Conservation (phyloP, 371 early-diverging fungal genomes). For the Saksenaea vasiformis region DNA sequence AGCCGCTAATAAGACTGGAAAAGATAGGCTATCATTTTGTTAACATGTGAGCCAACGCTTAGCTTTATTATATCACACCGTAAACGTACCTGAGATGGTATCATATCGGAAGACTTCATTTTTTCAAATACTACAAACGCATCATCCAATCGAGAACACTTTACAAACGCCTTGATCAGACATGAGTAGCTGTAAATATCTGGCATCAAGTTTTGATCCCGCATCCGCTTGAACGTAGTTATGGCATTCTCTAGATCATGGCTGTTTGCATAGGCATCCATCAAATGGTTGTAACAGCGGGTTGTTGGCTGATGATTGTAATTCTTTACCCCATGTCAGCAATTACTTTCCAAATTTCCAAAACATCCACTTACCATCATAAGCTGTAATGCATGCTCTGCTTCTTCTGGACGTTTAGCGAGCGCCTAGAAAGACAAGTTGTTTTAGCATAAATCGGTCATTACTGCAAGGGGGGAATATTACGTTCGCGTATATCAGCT, state of each 20-base stretch:
- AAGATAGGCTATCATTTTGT: slow-evolving; percentile 56
- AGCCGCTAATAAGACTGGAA: slow-evolving; percentile 82
- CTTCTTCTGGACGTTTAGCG: slow-evolving; percentile 65
- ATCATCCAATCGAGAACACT: slow-evolving; percentile 58
- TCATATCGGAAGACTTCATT: slow-evolving; percentile 61
- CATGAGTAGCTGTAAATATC: slow-evolving; percentile 67
- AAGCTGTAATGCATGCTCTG: slow-evolving; percentile 70
- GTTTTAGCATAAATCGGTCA: background rate
- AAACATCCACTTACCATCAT: slow-evolving; percentile 45
- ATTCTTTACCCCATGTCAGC: slow-evolving; percentile 21
- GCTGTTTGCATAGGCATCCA: slow-evolving; percentile 78
- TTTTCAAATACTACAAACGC: slow-evolving; percentile 75
- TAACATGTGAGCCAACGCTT: background rate
- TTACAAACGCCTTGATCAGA: slow-evolving; percentile 75
- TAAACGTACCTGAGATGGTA: slow-evolving; percentile 47
- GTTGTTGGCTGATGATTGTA: slow-evolving; percentile 66
- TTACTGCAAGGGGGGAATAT: background rate
- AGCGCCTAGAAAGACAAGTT: slow-evolving; percentile 37
- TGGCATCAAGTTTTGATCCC: slow-evolving; percentile 49
- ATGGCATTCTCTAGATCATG: slow-evolving; percentile 65
- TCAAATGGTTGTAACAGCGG: slow-evolving; percentile 71
- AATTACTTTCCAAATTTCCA: background rate
- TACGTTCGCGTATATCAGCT: slow-evolving; percentile 74
- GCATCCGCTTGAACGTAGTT: slow-evolving; percentile 53
- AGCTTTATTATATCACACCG: slow-evolving; percentile 27